phyloP scores from a whole-genome alignment of 768 basidiomycete species.

The Suillus placidus region DNA sequence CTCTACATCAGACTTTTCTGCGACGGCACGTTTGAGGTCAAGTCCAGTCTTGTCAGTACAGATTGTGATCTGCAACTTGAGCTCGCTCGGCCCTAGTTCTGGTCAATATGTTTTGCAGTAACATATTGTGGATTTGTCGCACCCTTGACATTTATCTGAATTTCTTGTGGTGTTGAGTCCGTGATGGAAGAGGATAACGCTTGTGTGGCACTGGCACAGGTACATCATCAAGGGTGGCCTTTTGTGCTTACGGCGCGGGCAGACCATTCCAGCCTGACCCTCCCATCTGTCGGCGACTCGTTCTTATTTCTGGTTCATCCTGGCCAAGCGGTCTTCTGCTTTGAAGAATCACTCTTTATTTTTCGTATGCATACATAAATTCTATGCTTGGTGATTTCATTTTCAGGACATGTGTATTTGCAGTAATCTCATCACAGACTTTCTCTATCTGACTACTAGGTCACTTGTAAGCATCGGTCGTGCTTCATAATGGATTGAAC shows the following conservation, averaged over 20 bases:
- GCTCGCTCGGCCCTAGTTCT: conserved; percentile 76
- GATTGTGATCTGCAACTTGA: conserved; percentile 90
- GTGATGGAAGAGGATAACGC: conserved; percentile 41
- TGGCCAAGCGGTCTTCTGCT: neutral
- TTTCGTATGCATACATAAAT: neutral
- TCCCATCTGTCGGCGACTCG: neutral
- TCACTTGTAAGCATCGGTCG: no score
- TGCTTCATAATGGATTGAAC: neutral
- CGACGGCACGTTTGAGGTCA: conserved; percentile 91
- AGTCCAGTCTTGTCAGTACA: conserved; percentile 79
- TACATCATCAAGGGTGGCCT: neutral
- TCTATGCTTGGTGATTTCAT: neutral
- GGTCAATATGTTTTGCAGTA: neutral
- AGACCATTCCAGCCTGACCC: conserved; percentile 3
- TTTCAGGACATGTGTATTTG: neutral
- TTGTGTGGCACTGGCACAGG: conserved; percentile 2
- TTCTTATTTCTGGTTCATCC: neutral
- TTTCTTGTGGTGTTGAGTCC: conserved; percentile 51
- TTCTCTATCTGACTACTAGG: neutral
- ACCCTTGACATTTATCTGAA: conserved; percentile 76
- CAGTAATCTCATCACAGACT: neutral
- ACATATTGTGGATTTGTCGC: neutral
- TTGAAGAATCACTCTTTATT: neutral
- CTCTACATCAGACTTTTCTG: conserved; percentile 80
- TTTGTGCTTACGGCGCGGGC: neutral